A percentile compares a stretch with the other conserved stretches of the same genome.
Evolutionary conservation across 2,329 filamentous ascomycete genomes (phyloP).

Genomic region (Diplodia sapinea): DNA sequence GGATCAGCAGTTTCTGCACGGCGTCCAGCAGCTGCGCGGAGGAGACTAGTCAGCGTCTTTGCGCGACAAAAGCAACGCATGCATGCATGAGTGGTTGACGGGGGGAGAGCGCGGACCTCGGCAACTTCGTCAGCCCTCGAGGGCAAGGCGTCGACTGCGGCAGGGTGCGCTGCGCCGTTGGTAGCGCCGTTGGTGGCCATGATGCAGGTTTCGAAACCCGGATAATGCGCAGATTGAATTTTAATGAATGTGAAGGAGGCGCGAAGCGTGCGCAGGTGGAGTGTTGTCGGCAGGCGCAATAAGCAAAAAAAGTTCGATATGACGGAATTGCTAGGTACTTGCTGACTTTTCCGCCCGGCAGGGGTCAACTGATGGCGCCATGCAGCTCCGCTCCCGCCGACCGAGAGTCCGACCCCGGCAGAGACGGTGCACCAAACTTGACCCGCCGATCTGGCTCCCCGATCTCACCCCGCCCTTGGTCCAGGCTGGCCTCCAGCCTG

Average conservation of each 20-base stretch:
- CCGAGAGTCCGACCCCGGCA: neutral
- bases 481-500: neutral
- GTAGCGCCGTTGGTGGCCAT: constrained; percentile 37
- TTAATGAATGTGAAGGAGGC: neutral
- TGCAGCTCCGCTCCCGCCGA: constrained; percentile 14
- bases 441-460: constrained; percentile 11
- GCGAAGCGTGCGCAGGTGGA: constrained; percentile 3
- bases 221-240: constrained; percentile 5
- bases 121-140: constrained; percentile 46
- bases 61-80: neutral
- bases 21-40: constrained; percentile 67
- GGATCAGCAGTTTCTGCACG: constrained; percentile 70
- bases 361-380: constrained; percentile 22
- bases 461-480: constrained; percentile 3
- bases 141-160: constrained; percentile 7
- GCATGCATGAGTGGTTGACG: neutral
- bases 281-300: constrained; percentile 16
- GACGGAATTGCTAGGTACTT: constrained; percentile 15
- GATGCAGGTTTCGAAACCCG: neutral
- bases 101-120: constrained; percentile 40
- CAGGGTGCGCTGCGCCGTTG: constrained; percentile 37
- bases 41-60: constrained; percentile 6
- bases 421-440: constrained; percentile 4
- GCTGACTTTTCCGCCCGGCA: constrained; percentile 29
- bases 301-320: constrained; percentile 24